A percentile compares a stretch with the other conserved stretches of the same genome.
phyloP scores from a whole-genome alignment of 164 flowering plant genomes.

The Chimonanthus salicifolius region DNA sequence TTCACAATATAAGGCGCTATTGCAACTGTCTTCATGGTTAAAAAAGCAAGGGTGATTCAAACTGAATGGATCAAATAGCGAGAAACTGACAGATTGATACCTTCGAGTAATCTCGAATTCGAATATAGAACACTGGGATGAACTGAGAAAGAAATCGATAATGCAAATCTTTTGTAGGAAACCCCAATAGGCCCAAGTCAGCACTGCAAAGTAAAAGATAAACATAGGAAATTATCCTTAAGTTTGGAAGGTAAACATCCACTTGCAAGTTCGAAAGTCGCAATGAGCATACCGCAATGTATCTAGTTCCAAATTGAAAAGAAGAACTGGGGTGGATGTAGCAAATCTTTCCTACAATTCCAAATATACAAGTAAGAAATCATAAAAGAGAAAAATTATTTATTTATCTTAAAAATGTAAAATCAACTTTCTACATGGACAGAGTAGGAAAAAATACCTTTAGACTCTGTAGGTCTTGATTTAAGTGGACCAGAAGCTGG shows the following conservation, averaged over 20 bases:
- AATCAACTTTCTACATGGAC: too few species aligned
- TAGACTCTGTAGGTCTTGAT: too few species aligned
- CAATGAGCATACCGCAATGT: constrained; percentile 65
- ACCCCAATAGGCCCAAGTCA: constrained; percentile 89
- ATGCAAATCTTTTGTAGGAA: constrained; percentile 84
- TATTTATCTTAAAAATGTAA: too few species aligned
- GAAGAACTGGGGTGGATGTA: constrained; percentile 68
- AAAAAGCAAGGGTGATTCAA: constrained; percentile 12
- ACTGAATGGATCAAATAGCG: background rate
- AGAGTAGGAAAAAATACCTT: too few species aligned
- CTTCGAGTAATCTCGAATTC: constrained; percentile 95
- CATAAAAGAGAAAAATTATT: background rate
- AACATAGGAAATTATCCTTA: background rate
- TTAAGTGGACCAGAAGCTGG: too few species aligned
- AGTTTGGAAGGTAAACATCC: background rate
- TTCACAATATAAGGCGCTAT: constrained; percentile 89
- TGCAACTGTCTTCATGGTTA: constrained; percentile 73
- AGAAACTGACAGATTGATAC: constrained; percentile 26
- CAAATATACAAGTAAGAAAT: background rate
- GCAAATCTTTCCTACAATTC: constrained; percentile 74
- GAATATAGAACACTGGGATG: constrained; percentile 77
- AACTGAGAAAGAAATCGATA: constrained; percentile 94
- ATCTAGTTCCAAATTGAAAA: constrained; percentile 92
- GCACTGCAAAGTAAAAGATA: constrained; percentile 48
- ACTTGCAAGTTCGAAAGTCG: background rate